Percentiles rank a stretch among this genome's conserved stretches.
Evolutionary conservation across 176 grass and related monocot genomes (phyloP).

Genomic region (maize (Zea mays)): DNA sequence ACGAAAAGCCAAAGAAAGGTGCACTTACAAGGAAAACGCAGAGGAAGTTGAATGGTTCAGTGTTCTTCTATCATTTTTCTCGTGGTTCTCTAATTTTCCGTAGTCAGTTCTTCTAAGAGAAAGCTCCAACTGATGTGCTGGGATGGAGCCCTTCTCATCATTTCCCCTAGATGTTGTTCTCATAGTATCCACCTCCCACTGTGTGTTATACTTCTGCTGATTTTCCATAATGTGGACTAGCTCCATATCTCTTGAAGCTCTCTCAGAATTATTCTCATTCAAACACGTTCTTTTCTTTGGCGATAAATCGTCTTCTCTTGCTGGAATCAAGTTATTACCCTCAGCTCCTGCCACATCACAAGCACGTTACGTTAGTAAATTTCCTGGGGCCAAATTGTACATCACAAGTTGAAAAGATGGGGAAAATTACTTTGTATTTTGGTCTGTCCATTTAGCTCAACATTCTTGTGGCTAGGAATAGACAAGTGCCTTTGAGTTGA

Average conservation of each 20-base stretch:
- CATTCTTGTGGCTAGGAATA: conserved; percentile 3
- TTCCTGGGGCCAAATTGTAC: background rate
- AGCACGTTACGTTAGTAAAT: conserved; percentile 34
- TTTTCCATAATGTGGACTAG: conserved; percentile 51
- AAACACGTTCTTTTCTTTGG: conserved; percentile 14
- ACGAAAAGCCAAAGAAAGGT: background rate
- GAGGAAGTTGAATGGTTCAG: conserved; percentile 91
- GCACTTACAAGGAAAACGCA: conserved; percentile 84
- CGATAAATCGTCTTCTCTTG: conserved; percentile 23
- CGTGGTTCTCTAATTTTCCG: conserved; percentile 43
- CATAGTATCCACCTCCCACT: conserved; percentile 29
- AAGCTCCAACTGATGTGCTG: conserved; percentile 63
- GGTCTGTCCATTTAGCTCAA: conserved; percentile 14
- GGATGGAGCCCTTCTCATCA: conserved; percentile 36
- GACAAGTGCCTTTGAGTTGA: conserved; percentile 15
- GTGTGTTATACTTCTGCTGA: conserved; percentile 26
- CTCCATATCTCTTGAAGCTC: conserved; percentile 39
- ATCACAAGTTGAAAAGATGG: background rate
- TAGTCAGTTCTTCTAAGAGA: conserved; percentile 87
- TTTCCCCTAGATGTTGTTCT: conserved; percentile 32
- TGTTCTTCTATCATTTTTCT: conserved; percentile 65
- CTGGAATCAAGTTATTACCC: conserved; percentile 28
- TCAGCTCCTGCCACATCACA: conserved; percentile 39
- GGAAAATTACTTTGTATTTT: conserved; percentile 37
- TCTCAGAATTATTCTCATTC: conserved; percentile 39